Base-by-base conservation (phyloP, 2,329 filamentous ascomycete genomes). In the Plenodomus biglobosus region DNA sequence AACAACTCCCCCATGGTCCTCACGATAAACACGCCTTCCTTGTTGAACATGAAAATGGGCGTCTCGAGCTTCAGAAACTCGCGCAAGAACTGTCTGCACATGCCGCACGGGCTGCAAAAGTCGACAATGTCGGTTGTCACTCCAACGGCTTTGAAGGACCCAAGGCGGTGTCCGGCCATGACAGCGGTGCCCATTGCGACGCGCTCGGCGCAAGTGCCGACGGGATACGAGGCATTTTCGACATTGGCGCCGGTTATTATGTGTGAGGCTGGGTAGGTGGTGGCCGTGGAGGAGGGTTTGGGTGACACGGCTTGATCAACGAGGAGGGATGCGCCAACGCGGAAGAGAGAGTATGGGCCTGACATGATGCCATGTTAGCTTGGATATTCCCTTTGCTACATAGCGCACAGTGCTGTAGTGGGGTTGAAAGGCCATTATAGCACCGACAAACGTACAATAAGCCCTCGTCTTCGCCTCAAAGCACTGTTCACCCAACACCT, bases 171-270 rank as follows among this genome's bases (percentile, higher is more conserved):
- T 2, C 82, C 81, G 42, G 75, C 75, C 6, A 83, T 81, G 3
- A 96, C 82, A 18, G 92, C 92, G 34, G 85, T 90, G 7, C 84
- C 88, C 58, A 97, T 80, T 1, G 70, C 91, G n/a, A 92, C 89
- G 49, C 92, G 80, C 80, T 99, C 94, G 13, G 94, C 94, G 72
- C 94, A 97, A 2, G 89, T 95, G n/a, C 90, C 90, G 5, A 96
- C 92, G 0, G 94, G 92, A 69, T 95, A 97, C 21, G 87, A 79
- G 1, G 90, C 92, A 69, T 97, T 96, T 76, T 99, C 94, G 53
- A 97, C 62, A 46, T 74, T 74, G 54, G 89, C 91, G 45, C 94
- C 94, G 38, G 81, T 77, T 48, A 91, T 79, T 59, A 79, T 83
- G 48, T 61, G 55, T 2, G 56, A 49, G 16, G 44, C 11, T 3